Evolutionary conservation across 192 early-diverging fungal genomes (phyloP).

Genomic region (Coemansia sp.): DNA sequence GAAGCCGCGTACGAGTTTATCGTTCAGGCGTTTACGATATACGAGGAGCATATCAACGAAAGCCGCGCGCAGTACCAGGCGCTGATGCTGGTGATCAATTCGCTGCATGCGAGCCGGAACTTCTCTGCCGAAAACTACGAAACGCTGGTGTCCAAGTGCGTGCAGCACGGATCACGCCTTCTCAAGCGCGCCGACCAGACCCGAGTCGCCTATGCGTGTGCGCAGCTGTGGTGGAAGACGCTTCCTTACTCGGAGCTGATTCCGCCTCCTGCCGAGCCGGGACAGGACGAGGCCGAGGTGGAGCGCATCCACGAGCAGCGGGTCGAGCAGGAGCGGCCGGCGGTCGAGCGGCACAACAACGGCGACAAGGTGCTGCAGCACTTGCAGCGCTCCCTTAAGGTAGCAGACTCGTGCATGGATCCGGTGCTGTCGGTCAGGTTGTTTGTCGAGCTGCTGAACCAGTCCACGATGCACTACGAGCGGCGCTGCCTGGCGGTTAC

Average conservation of each 20-base stretch:
- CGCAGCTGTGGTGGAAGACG: slow-evolving; percentile 92
- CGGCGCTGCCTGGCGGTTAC: slow-evolving; percentile 87
- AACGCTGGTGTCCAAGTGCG: slow-evolving; percentile 87
- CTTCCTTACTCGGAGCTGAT: slow-evolving; percentile 49
- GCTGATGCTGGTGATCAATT: slow-evolving; percentile 82
- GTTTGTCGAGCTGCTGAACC: slow-evolving; percentile 97
- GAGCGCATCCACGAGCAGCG: slow-evolving; percentile 41
- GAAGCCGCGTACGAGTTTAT: slow-evolving; percentile 98
- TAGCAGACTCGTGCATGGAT: slow-evolving; percentile 93
- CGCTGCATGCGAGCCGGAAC: slow-evolving; percentile 75
- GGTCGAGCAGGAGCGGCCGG: slow-evolving; percentile 52
- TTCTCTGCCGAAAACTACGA: slow-evolving; percentile 93
- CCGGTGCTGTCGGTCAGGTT: slow-evolving; percentile 82
- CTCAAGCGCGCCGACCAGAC: slow-evolving; percentile 95
- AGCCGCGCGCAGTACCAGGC: slow-evolving; percentile 88
- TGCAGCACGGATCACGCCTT: slow-evolving; percentile 84
- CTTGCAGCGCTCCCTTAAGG: slow-evolving; percentile 90
- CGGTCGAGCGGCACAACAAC: slow-evolving; percentile 73
- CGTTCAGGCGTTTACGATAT: slow-evolving; percentile 94
- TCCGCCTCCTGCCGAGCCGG: slow-evolving; percentile 43
- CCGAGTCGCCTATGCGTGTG: slow-evolving; percentile 74
- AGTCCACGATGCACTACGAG: slow-evolving; percentile 95
- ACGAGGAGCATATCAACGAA: slow-evolving; percentile 94
- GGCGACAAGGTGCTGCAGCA: slow-evolving; percentile 87
- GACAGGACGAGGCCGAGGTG: slow-evolving; percentile 42